These are phyloP conservation scores for Eucalyptus marginata DNA, from an alignment of 345 rosid genomes.

Conservation along the genomic window DNA sequence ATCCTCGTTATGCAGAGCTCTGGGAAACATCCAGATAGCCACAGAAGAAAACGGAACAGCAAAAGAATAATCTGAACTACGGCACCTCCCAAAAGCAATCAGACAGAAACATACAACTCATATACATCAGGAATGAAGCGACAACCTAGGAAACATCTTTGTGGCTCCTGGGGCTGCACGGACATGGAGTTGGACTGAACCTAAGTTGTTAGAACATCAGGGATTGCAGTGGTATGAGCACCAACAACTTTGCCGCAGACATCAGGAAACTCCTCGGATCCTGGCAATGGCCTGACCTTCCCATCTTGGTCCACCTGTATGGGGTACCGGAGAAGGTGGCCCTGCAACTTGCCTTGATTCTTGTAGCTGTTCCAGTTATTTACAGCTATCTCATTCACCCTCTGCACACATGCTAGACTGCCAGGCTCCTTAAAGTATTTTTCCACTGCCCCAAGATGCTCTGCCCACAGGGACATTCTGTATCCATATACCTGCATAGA, in stretches of 20 bases:
- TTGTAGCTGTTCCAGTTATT: slow-evolving; percentile 61
- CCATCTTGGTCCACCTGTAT: slow-evolving; percentile 51
- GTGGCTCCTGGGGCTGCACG: neutral
- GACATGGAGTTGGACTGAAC: neutral
- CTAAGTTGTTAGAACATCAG: slow-evolving; percentile 72
- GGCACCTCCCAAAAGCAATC: neutral
- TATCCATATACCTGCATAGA: slow-evolving; percentile 64
- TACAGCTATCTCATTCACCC: slow-evolving; percentile 43
- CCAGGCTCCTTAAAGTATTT: slow-evolving; percentile 30
- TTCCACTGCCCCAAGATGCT: slow-evolving; percentile 54
- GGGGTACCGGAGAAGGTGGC: slow-evolving; percentile 90
- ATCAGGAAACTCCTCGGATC: slow-evolving; percentile 67
- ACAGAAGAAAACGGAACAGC: neutral
- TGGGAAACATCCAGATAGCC: neutral
- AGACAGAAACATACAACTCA: neutral
- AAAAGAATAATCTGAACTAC: neutral
- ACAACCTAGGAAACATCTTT: neutral
- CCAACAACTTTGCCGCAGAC: slow-evolving; percentile 83
- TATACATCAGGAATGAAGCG: neutral
- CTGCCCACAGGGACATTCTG: slow-evolving; percentile 92
- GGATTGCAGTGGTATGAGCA: slow-evolving; percentile 35
- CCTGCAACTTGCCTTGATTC: slow-evolving; percentile 25
- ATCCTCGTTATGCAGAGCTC: neutral
- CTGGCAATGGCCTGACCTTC: slow-evolving; percentile 43
- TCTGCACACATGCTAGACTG: slow-evolving; percentile 46